These are phyloP conservation scores for Termitomyces sp. DNA, from an alignment of 768 basidiomycete genomes.

Conservation along the genomic window DNA sequence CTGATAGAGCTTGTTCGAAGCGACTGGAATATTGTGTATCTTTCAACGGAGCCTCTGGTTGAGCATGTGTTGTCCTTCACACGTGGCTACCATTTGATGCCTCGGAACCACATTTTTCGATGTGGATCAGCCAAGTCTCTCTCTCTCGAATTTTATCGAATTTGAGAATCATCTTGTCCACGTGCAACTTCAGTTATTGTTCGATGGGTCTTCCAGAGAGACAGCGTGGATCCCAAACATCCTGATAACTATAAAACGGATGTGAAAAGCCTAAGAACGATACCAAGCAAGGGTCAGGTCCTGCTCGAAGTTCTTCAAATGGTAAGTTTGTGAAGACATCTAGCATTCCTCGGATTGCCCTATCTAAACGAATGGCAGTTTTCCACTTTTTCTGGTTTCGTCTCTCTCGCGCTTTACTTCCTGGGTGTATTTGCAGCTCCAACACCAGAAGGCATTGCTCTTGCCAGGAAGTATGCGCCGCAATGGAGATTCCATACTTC, in stretches of 20 bases:
- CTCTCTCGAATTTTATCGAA: not conserved
- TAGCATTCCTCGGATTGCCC: too few relatives aligned
- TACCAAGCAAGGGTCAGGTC: too few relatives aligned
- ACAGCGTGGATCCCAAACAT: not conserved
- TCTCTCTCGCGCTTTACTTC: conserved; percentile 1
- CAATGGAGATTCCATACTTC: conserved; percentile 14
- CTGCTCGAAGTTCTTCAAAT: too few relatives aligned
- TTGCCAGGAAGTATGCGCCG: conserved; percentile 13
- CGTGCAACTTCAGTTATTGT: not conserved
- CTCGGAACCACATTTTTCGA: too few relatives aligned
- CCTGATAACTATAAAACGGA: not conserved
- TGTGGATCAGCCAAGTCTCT: not conserved
- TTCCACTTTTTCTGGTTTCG: not conserved
- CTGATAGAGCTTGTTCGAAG: not conserved
- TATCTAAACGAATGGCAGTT: not conserved
- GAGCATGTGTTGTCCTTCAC: not conserved
- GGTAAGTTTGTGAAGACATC: too few relatives aligned
- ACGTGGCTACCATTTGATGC: not conserved
- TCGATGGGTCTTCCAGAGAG: not conserved
- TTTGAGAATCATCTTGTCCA: not conserved
- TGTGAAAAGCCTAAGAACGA: too few relatives aligned
- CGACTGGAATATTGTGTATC: not conserved
- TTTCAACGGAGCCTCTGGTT: not conserved
- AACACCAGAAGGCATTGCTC: conserved; percentile 11
- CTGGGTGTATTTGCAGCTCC: conserved; percentile 4